Evolutionary conservation across 2,329 filamentous ascomycete genomes (phyloP).

Genomic region (Fusarium sp.): DNA sequence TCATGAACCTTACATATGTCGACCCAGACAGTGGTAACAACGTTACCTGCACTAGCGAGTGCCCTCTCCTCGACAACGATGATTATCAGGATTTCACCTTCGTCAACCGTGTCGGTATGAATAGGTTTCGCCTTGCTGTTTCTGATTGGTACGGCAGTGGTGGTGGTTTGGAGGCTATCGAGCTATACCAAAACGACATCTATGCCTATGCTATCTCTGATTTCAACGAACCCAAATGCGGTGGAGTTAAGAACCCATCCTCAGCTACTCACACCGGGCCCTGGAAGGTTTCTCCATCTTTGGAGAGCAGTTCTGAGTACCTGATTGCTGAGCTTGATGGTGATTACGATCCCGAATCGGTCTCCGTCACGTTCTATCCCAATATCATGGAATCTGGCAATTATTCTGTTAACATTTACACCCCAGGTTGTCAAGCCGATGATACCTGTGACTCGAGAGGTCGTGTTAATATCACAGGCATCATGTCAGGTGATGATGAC

Average conservation of each 20-base stretch:
- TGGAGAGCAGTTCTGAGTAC: conserved; percentile 79
- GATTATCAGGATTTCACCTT: conserved; percentile 91
- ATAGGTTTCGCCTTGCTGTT: conserved; percentile 85
- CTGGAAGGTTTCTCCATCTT: conserved; percentile 78
- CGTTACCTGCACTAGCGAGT: conserved; percentile 81
- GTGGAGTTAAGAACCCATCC: conserved; percentile 70
- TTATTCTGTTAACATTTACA: conserved; percentile 92
- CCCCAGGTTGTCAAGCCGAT: conserved; percentile 88
- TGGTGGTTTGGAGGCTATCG: conserved; percentile 85
- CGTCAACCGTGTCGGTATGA: conserved; percentile 89
- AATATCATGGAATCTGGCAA: conserved; percentile 90
- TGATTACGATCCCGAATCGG: conserved; percentile 67
- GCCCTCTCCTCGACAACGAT: conserved; percentile 81
- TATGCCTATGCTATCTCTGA: conserved; percentile 85
- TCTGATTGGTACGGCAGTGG: conserved; percentile 88
- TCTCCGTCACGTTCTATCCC: conserved; percentile 82
- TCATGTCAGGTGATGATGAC: conserved; percentile 67
- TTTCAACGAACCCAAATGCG: conserved; percentile 91
- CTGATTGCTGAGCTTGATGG: conserved; percentile 74
- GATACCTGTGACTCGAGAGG: conserved; percentile 81
- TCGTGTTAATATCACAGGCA: conserved; percentile 82
- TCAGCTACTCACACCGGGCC: conserved; percentile 76
- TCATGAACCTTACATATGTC: conserved; percentile 94
- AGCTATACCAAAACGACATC: conserved; percentile 88
- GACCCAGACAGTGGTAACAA: conserved; percentile 78